Conservation (phyloP, 495 filamentous ascomycete species). For the Hypoxylon intermedium region DNA sequence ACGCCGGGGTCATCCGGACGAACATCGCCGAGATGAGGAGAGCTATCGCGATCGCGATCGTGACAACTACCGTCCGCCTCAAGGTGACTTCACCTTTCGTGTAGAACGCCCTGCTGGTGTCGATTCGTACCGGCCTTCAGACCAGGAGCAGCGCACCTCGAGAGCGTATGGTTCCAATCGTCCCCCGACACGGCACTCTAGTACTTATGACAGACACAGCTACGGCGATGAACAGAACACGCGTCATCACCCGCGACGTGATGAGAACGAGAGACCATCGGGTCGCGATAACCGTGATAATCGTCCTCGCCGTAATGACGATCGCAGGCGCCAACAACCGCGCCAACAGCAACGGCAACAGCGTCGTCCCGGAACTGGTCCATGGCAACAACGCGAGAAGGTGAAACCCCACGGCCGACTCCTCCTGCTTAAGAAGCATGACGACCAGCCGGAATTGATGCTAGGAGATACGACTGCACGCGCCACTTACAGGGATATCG, state of each 20-base stretch:
- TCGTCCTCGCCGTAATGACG: conserved; percentile 27
- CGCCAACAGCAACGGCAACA: conserved; percentile 22
- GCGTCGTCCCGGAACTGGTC: background rate
- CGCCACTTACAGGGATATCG: conserved; percentile 55
- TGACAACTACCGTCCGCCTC: conserved; percentile 46
- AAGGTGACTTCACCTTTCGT: conserved; percentile 56
- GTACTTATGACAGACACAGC: conserved; percentile 17
- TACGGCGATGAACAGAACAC: conserved; percentile 18
- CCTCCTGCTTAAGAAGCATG: conserved; percentile 47
- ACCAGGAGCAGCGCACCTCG: conserved; percentile 15
- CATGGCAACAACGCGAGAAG: background rate
- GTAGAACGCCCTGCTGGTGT: conserved; percentile 51
- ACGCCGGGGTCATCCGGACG: conserved; percentile 19
- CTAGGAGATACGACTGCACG: conserved; percentile 47
- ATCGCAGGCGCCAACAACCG: conserved; percentile 23
- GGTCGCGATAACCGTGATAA: conserved; percentile 17
- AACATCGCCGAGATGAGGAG: conserved; percentile 14
- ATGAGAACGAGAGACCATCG: conserved; percentile 8
- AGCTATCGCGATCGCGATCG: conserved; percentile 30
- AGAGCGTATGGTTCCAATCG: conserved; percentile 32
- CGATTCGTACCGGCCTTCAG: conserved; percentile 26
- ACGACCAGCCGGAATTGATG: conserved; percentile 43
- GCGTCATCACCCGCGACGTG: conserved; percentile 16
- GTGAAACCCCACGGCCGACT: conserved; percentile 48
- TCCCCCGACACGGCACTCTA: conserved; percentile 7